phyloP scores from a whole-genome alignment of 139 green algal species.

The Spirogloea muscicola region DNA sequence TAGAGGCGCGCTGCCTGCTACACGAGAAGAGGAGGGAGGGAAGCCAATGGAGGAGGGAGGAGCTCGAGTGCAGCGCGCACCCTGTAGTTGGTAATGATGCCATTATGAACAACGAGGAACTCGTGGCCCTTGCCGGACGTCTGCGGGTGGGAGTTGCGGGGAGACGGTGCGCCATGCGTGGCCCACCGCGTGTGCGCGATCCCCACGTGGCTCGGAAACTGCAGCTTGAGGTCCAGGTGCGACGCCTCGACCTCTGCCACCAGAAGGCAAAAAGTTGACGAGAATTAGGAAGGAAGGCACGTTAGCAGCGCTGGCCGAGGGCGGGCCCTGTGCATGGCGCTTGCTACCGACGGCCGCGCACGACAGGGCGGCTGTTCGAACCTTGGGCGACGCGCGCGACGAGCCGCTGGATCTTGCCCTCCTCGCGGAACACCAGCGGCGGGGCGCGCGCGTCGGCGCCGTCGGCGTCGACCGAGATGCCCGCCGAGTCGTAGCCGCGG shows the following conservation, averaged over 20 bases:
- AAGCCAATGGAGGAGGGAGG: no score
- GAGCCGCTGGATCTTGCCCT: slow-evolving; percentile 89
- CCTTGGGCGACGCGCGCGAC: slow-evolving; percentile 38
- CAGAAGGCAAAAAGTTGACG: background rate
- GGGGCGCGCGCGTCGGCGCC: background rate
- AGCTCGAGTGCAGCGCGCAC: slow-evolving; percentile 47
- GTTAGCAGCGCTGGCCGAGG: background rate
- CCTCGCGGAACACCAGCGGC: slow-evolving; percentile 72
- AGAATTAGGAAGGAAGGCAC: background rate
- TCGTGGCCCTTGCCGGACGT: slow-evolving; percentile 63
- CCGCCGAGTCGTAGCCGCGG: slow-evolving; percentile 92
- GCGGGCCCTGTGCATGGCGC: background rate
- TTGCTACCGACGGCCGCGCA: background rate
- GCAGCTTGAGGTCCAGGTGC: slow-evolving; percentile 9
- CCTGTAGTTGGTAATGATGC: slow-evolving; percentile 99
- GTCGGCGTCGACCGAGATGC: slow-evolving; percentile 61
- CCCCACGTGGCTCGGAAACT: slow-evolving; percentile 40
- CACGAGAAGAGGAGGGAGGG: no score
- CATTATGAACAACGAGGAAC: slow-evolving; percentile 99
- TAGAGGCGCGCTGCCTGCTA: no score
- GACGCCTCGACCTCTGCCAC: slow-evolving; percentile 14
- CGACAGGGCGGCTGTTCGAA: no score
- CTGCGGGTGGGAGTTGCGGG: slow-evolving; percentile 85
- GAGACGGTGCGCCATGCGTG: slow-evolving; percentile 83
- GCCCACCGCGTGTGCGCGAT: slow-evolving; percentile 99